These are phyloP conservation scores for Saposhnikovia divaricata DNA, from an alignment of 129 eudicot genomes.

Conservation along the genomic window DNA sequence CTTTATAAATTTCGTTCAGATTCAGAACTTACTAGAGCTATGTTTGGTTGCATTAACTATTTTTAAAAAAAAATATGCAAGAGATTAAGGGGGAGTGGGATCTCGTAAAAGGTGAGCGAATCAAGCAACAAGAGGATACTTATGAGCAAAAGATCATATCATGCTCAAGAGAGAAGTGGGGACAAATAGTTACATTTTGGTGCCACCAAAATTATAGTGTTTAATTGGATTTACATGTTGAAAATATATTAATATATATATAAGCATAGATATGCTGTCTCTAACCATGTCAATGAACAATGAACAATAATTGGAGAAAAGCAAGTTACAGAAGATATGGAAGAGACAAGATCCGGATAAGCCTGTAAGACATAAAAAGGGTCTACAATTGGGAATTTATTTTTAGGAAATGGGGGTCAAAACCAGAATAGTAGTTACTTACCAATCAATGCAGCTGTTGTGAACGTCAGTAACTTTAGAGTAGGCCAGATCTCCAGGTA, in stretches of 20 bases:
- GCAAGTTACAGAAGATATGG: neutral
- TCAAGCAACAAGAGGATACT: neutral
- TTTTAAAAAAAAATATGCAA: no score
- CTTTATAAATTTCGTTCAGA: neutral
- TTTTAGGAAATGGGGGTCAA: neutral
- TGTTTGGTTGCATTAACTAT: neutral
- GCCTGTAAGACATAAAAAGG: neutral
- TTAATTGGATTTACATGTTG: neutral
- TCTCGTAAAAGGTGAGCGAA: no score
- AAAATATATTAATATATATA: neutral
- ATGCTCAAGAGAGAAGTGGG: neutral
- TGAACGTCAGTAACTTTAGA: constrained; percentile 51
- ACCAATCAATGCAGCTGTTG: constrained; percentile 64
- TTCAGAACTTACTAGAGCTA: neutral
- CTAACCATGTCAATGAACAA: neutral
- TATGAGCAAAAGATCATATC: neutral
- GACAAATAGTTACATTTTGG: neutral
- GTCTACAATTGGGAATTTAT: neutral
- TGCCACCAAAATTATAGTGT: neutral
- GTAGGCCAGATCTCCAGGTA: constrained; percentile 24
- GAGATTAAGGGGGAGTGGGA: no score
- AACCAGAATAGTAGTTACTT: neutral
- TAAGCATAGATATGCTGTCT: neutral
- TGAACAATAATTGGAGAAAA: neutral
- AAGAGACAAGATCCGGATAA: neutral